A percentile compares a stretch with the other conserved stretches of the same genome.
Conservation (phyloP, 1,284 basidiomycete species). For the Lentinula novae-zelandiae region DNA sequence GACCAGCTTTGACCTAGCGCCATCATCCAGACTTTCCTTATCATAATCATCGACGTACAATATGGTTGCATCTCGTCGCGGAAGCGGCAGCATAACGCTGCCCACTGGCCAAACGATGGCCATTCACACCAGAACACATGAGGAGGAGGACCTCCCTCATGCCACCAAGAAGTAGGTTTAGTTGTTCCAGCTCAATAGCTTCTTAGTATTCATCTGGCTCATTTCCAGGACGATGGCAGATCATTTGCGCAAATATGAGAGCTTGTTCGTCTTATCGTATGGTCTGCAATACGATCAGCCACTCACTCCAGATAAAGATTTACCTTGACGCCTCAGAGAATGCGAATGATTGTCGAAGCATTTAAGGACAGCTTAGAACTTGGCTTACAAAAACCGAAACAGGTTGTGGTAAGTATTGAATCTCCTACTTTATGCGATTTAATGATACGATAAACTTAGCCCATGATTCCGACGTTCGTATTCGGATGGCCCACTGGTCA, state of each 20-base stretch:
- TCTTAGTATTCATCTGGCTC: conserved; percentile 17
- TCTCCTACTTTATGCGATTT: background rate
- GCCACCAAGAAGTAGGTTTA: conserved; percentile 71
- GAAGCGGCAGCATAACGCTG: conserved; percentile 70
- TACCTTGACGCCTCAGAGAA: conserved; percentile 86
- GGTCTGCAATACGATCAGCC: background rate
- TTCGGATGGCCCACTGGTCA: conserved; percentile 95
- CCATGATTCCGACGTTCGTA: conserved; percentile 95
- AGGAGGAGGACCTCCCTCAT: conserved; percentile 81
- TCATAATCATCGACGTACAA: conserved; percentile 14
- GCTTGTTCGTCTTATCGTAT: conserved; percentile 48
- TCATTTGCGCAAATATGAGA: conserved; percentile 86
- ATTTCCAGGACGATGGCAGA: conserved; percentile 77
- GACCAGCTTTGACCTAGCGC: background rate
- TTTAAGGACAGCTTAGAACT: conserved; percentile 91
- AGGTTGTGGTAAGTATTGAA: conserved; percentile 77
- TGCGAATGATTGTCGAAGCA: conserved; percentile 96
- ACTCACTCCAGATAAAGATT: conserved; percentile 44
- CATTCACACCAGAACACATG: conserved; percentile 74
- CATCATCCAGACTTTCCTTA: background rate
- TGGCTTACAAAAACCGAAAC: conserved; percentile 79
- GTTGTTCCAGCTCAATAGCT: conserved; percentile 6
- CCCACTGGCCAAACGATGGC: conserved; percentile 74
- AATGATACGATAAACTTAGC: conserved; percentile 39
- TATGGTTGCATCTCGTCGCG: conserved; percentile 68